These are phyloP conservation scores for Trichoderma oligosporum DNA, from an alignment of 2,329 filamentous ascomycete genomes.

Conservation along the genomic window DNA sequence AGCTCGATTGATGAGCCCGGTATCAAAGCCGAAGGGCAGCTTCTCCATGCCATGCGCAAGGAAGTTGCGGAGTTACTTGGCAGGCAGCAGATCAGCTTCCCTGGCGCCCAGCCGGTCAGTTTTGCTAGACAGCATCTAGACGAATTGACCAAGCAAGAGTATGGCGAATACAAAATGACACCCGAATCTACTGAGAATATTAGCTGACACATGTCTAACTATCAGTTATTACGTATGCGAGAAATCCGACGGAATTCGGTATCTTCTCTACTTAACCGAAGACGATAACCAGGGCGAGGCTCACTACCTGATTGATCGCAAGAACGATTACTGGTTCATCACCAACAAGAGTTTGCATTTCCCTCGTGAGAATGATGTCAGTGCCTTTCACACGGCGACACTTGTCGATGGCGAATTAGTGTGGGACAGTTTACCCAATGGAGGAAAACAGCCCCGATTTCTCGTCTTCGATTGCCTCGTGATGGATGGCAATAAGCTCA, in stretches of 20 bases:
- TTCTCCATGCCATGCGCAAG: conserved; percentile 60
- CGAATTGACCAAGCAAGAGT: conserved; percentile 79
- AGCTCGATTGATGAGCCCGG: conserved; percentile 58
- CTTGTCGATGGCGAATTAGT: conserved; percentile 93
- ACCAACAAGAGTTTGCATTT: conserved; percentile 70
- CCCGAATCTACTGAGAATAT: not conserved
- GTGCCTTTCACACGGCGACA: conserved; percentile 72
- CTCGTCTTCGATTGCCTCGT: conserved; percentile 92
- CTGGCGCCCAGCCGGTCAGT: conserved; percentile 90
- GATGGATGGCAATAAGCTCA: conserved; percentile 70
- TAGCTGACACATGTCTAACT: not conserved
- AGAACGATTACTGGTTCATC: conserved; percentile 94
- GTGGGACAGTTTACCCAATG: conserved; percentile 69
- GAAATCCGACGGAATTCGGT: conserved; percentile 94
- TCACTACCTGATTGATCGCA: conserved; percentile 93
- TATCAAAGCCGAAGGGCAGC: conserved; percentile 58
- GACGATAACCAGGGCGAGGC: conserved; percentile 61
- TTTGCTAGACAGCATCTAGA: conserved; percentile 77
- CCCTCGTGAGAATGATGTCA: conserved; percentile 62
- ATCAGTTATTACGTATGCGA: conserved; percentile 90
- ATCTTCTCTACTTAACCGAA: conserved; percentile 82
- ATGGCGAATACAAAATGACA: conserved; percentile 26
- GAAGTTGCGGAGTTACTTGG: conserved; percentile 75
- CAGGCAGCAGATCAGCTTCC: conserved; percentile 66
- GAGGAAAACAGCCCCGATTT: conserved; percentile 69